Evolutionary conservation across 192 early-diverging fungal genomes (phyloP).

Genomic region (Thamnidium elegans): DNA sequence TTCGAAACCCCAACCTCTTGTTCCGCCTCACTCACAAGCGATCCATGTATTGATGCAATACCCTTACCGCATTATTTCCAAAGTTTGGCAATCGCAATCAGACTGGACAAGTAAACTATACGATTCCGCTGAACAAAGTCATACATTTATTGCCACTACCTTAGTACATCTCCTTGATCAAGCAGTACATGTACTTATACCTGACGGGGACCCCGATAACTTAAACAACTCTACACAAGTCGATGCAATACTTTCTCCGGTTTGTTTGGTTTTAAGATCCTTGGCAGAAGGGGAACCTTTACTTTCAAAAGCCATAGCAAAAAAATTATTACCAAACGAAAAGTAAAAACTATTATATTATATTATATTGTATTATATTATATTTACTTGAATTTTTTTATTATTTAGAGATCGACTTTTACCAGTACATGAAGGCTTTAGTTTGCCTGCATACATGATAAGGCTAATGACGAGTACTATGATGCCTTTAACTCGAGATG

Average conservation of each 20-base stretch:
- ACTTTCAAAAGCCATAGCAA: constrained; percentile 40
- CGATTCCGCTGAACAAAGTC: constrained; percentile 23
- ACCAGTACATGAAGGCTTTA: constrained; percentile 61
- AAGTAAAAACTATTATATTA: constrained; percentile 51
- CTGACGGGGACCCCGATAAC: constrained; percentile 44
- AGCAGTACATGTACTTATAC: constrained; percentile 18
- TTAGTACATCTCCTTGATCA: constrained; percentile 34
- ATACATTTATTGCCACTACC: constrained; percentile 33
- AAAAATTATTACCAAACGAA: constrained; percentile 59
- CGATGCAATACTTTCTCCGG: constrained; percentile 67
- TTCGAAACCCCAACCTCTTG: constrained; percentile 49
- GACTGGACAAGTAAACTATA: constrained; percentile 13
- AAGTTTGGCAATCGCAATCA: constrained; percentile 31
- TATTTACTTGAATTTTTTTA: not conserved
- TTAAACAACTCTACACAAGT: constrained; percentile 35
- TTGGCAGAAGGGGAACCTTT: constrained; percentile 51
- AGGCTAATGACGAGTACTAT: constrained; percentile 65
- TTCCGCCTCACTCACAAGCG: constrained; percentile 72
- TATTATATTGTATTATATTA: constrained; percentile 10
- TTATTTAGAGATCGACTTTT: constrained; percentile 63
- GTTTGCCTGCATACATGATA: constrained; percentile 63
- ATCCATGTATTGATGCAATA: constrained; percentile 72
- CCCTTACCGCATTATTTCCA: constrained; percentile 36
- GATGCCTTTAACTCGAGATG: constrained; percentile 55
- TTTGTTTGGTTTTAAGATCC: constrained; percentile 61